phyloP scores from a whole-genome alignment of 1,284 basidiomycete species.

The Erythrobasidium hasegawianum region DNA sequence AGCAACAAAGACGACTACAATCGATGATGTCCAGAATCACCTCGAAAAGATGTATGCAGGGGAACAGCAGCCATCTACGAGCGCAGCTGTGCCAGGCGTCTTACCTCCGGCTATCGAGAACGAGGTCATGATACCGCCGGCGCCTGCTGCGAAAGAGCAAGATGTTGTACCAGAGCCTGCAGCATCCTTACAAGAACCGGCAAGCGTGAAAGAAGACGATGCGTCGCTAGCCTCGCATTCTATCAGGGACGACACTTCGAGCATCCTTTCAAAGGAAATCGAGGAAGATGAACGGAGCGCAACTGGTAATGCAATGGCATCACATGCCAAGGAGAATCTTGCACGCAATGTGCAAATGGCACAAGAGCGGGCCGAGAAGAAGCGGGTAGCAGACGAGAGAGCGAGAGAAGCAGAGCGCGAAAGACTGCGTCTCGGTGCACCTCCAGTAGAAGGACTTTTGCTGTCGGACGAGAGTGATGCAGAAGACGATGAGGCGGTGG shows the following conservation, averaged over 20 bases:
- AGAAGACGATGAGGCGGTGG: slow-evolving; percentile 55
- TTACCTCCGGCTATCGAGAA: slow-evolving; percentile 1
- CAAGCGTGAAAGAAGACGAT: slow-evolving; percentile 9
- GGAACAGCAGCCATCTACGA: not conserved
- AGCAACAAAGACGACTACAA: not conserved
- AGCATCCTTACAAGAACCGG: too few relatives aligned
- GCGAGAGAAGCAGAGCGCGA: slow-evolving; percentile 35
- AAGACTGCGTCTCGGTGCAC: slow-evolving; percentile 13
- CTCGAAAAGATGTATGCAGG: slow-evolving; percentile 24
- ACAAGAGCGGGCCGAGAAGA: slow-evolving; percentile 17
- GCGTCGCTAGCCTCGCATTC: slow-evolving; percentile 22
- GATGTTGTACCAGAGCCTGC: not conserved
- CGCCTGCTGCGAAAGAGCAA: not conserved
- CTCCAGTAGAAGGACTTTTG: slow-evolving; percentile 53
- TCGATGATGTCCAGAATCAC: slow-evolving; percentile 31
- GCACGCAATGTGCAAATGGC: slow-evolving; percentile 31
- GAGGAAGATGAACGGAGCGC: slow-evolving; percentile 6
- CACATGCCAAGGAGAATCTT: slow-evolving; percentile 27
- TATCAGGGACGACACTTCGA: slow-evolving; percentile 21
- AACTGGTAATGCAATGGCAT: slow-evolving; percentile 13
- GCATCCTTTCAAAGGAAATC: slow-evolving; percentile 16
- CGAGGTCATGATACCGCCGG: not conserved
- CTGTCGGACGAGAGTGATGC: slow-evolving; percentile 73
- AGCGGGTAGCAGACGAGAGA: slow-evolving; percentile 14
- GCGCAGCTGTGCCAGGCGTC: not conserved